Conservation (phyloP, 352 stramenopile species). For the Phytophthora megakarya region DNA sequence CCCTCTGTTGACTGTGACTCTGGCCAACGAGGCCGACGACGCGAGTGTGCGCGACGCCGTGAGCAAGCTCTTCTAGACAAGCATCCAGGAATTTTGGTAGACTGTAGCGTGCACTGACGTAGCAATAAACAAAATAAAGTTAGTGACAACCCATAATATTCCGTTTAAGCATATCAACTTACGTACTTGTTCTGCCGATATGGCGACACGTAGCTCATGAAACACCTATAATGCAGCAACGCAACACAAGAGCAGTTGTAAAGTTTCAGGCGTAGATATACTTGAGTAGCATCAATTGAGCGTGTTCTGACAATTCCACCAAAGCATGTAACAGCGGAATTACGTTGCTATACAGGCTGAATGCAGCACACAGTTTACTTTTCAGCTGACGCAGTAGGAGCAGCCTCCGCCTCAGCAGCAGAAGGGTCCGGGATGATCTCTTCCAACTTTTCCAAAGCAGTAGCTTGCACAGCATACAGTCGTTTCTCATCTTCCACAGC, state of each 20-base stretch:
- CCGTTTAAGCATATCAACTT: no score
- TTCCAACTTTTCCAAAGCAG: slow-evolving; percentile 78
- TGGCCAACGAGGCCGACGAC: slow-evolving; percentile 53
- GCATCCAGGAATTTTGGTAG: slow-evolving; percentile 23
- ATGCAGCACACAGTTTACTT: slow-evolving; percentile 35
- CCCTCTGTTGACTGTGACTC: slow-evolving; percentile 65
- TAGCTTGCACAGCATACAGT: slow-evolving; percentile 62
- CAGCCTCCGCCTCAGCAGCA: slow-evolving; percentile 38
- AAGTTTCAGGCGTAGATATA: no score
- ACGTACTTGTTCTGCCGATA: no score
- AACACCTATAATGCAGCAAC: no score
- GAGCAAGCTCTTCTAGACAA: slow-evolving; percentile 46
- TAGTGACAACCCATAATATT: no score
- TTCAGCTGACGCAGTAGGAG: slow-evolving; percentile 18
- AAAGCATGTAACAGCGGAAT: neutral
- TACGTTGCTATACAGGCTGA: neutral
- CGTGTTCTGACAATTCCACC: neutral
- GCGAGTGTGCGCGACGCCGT: slow-evolving; percentile 50
- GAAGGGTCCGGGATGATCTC: slow-evolving; percentile 75
- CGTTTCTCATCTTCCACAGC: slow-evolving; percentile 79
- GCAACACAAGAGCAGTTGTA: no score
- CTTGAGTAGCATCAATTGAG: no score
- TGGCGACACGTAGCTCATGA: no score
- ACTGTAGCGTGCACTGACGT: slow-evolving; percentile 19
- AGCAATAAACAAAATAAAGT: no score